Percentiles rank a stretch among this genome's conserved stretches.
phyloP scores from a whole-genome alignment of 176 grass and related monocot genomes.

The Neostapfia colusana region DNA sequence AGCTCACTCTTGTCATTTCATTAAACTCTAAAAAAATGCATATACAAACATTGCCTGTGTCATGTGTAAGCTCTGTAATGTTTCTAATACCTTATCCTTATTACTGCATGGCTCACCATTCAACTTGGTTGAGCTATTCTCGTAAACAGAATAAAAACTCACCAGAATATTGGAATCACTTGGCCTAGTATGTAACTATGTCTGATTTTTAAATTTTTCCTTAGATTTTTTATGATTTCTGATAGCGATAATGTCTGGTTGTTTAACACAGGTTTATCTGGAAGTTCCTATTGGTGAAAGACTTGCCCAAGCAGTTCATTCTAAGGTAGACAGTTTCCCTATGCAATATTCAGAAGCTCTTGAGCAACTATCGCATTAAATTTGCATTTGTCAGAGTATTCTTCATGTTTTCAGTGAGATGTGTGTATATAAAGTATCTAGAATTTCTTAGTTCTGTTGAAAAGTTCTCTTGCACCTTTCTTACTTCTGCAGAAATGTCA shows the following conservation, averaged over 20 bases:
- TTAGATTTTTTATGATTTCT: slow-evolving; percentile 10
- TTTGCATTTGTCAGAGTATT: slow-evolving; percentile 6
- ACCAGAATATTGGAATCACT: slow-evolving; percentile 11
- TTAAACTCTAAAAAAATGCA: neutral
- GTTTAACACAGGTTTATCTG: slow-evolving; percentile 72
- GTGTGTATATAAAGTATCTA: slow-evolving; percentile 20
- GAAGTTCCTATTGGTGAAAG: slow-evolving; percentile 90
- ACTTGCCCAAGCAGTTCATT: slow-evolving; percentile 83
- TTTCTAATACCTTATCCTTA: slow-evolving; percentile 7
- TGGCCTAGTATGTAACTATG: slow-evolving; percentile 9
- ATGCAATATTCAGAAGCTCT: slow-evolving; percentile 10
- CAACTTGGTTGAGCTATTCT: slow-evolving; percentile 8
- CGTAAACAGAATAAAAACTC: neutral
- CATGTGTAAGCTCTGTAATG: neutral
- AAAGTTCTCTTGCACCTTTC: neutral
- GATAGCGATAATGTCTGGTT: neutral
- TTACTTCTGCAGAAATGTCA: slow-evolving; percentile 2
- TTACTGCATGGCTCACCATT: neutral
- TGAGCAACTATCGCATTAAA: slow-evolving; percentile 14
- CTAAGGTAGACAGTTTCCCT: slow-evolving; percentile 63
- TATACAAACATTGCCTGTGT: neutral
- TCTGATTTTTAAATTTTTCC: neutral
- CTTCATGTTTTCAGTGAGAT: slow-evolving; percentile 13
- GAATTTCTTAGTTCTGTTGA: neutral
- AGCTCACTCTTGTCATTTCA: slow-evolving; percentile 1